Percentiles rank a stretch among this genome's conserved stretches.
Conservation (phyloP, 345 rosid genomes). For the Aquilaria yunnanensis region DNA sequence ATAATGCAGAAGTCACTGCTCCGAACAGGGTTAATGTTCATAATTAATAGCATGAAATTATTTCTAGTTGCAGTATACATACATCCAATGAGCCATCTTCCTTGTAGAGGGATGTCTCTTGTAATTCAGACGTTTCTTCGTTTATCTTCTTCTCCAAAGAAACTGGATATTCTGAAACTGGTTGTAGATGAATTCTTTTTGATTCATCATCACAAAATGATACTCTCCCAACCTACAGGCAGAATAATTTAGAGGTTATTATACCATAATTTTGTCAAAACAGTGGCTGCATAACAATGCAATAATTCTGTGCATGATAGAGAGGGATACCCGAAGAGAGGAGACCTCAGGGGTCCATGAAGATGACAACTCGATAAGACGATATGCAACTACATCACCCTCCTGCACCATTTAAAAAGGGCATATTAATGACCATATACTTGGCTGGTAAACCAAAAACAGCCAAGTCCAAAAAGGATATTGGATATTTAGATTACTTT, state of each 20-base stretch:
- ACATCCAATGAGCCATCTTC: constrained; percentile 86
- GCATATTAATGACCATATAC: not conserved
- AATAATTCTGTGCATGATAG: constrained; percentile 7
- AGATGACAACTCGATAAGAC: constrained; percentile 72
- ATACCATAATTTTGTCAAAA: constrained; percentile 7
- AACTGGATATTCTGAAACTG: constrained; percentile 59
- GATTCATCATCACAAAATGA: constrained; percentile 46
- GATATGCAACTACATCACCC: constrained; percentile 89
- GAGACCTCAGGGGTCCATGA: constrained; percentile 93
- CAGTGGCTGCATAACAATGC: constrained; percentile 7
- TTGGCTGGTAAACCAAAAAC: not conserved
- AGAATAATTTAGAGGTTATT: constrained; percentile 10
- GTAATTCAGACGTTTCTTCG: constrained; percentile 29
- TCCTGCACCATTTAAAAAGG: constrained; percentile 43
- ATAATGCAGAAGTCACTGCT: too few relatives aligned
- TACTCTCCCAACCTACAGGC: constrained; percentile 75
- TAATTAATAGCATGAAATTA: not conserved
- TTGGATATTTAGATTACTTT: too few relatives aligned
- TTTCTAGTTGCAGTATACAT: not conserved
- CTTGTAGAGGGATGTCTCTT: constrained; percentile 41
- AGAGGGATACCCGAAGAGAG: constrained; percentile 51
- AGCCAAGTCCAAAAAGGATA: not conserved
- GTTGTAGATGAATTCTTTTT: constrained; percentile 43
- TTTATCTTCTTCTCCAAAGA: constrained; percentile 36
- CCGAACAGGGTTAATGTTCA: too few relatives aligned